Percentiles rank a stretch among this genome's conserved stretches.
These are phyloP conservation scores for Vitis amurensis DNA, from an alignment of 164 flowering plant species.

Conservation along the genomic window DNA sequence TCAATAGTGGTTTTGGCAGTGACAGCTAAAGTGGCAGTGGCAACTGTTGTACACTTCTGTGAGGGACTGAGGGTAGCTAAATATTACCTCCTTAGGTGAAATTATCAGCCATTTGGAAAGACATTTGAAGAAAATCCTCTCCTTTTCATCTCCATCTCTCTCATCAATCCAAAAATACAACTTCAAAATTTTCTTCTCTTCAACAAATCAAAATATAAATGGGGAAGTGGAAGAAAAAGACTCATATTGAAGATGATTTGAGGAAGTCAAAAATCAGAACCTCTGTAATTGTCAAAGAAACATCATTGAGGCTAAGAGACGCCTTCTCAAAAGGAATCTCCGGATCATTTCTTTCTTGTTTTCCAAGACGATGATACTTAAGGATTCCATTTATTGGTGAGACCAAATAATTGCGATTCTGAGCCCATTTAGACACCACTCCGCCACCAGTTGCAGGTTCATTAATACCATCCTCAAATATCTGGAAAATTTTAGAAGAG, in stretches of 20 bases:
- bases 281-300: constrained; percentile 84
- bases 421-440: constrained; percentile 57
- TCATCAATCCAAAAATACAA: background rate
- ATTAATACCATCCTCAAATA: constrained; percentile 93
- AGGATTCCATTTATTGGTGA: constrained; percentile 93
- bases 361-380: constrained; percentile 92
- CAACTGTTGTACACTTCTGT: background rate
- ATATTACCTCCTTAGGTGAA: background rate
- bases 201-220: background rate
- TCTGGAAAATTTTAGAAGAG: constrained; percentile 32
- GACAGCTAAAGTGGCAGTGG: background rate
- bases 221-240: background rate
- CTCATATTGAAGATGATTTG: background rate
- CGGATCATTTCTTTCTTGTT: constrained; percentile 86
- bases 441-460: constrained; percentile 43
- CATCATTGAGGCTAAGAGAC: constrained; percentile 74
- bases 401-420: constrained; percentile 69
- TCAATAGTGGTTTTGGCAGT: no score
- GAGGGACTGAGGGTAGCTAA: background rate
- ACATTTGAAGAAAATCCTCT: background rate
- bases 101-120: background rate
- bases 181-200: background rate
- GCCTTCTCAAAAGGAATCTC: constrained; percentile 91
- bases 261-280: constrained; percentile 32
- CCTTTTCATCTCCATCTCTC: background rate